phyloP scores from a whole-genome alignment of 1,139 yeast species.

The Geotrichum bryndzae region DNA sequence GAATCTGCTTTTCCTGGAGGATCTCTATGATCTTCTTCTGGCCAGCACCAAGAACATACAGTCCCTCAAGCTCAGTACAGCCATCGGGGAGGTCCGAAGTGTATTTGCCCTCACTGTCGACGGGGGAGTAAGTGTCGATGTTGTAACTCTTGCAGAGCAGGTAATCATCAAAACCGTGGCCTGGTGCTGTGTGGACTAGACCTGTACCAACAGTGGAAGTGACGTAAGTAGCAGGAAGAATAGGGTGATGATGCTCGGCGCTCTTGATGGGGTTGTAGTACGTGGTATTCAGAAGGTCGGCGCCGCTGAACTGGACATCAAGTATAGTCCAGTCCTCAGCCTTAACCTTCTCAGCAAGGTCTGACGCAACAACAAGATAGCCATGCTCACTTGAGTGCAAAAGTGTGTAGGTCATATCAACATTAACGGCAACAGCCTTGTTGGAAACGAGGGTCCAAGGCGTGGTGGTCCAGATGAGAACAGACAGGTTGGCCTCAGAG shows the following conservation, averaged over 20 bases:
- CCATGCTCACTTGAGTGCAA: constrained; percentile 36
- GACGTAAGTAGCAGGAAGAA: constrained; percentile 78
- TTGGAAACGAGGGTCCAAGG: constrained; percentile 97
- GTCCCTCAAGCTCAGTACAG: constrained; percentile 44
- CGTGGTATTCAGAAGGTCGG: constrained; percentile 39
- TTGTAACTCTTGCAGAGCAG: constrained; percentile 54
- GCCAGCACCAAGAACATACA: constrained; percentile 58
- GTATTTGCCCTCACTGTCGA: constrained; percentile 68
- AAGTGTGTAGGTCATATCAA: constrained; percentile 51
- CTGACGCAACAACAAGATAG: constrained; percentile 30
- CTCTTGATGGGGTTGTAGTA: constrained; percentile 46
- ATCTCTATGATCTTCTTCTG: constrained; percentile 44
- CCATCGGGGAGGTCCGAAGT: constrained; percentile 46
- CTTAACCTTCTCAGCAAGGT: constrained; percentile 19
- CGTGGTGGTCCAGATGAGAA: constrained; percentile 88
- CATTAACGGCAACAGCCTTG: constrained; percentile 70
- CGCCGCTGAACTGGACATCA: constrained; percentile 38
- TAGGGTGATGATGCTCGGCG: constrained; percentile 41
- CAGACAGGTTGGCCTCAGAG: constrained; percentile 18
- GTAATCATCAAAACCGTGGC: constrained; percentile 95
- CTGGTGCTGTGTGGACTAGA: constrained; percentile 94
- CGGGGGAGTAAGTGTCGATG: constrained; percentile 65
- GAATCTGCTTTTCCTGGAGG: constrained; percentile 43
- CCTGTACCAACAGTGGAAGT: constrained; percentile 85
- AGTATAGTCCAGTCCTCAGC: constrained; percentile 16